A percentile compares a stretch with the other conserved stretches of the same genome.
Evolutionary conservation across 2,329 filamentous ascomycete species (phyloP).

Genomic region (Xylaria sp.): DNA sequence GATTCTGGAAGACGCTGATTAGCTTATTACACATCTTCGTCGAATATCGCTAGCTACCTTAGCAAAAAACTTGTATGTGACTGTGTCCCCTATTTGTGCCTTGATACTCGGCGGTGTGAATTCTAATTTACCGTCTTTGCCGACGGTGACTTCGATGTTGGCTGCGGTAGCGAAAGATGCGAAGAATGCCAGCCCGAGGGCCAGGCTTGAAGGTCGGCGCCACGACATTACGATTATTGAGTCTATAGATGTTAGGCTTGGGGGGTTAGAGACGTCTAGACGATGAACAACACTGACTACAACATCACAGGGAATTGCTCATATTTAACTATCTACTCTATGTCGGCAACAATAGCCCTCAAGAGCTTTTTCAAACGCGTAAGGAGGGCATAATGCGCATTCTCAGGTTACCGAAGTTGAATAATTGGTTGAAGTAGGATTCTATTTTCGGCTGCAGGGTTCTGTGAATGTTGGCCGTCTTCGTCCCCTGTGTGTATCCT

Average conservation of each 20-base stretch:
- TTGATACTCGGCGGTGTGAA: constrained; percentile 52
- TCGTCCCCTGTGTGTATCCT: neutral
- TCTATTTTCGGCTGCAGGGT: constrained; percentile 33
- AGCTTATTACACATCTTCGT: neutral
- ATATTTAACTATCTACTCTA: constrained; percentile 28
- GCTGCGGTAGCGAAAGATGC: constrained; percentile 43
- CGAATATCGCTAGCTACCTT: constrained; percentile 41
- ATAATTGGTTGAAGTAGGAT: constrained; percentile 17
- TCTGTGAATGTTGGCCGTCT: constrained; percentile 10
- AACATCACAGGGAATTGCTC: constrained; percentile 18
- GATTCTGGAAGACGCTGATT: constrained; percentile 47
- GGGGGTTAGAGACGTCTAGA: constrained; percentile 13
- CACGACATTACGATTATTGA: constrained; percentile 38
- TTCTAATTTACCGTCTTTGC: constrained; percentile 50
- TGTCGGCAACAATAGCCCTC: neutral
- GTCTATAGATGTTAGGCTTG: constrained; percentile 19
- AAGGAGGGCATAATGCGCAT: constrained; percentile 7
- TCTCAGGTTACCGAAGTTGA: neutral
- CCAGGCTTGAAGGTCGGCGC: constrained; percentile 39
- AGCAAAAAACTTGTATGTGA: constrained; percentile 56
- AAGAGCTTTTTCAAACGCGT: neutral
- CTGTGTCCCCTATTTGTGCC: constrained; percentile 51
- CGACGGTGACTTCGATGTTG: constrained; percentile 52
- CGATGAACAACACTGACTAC: constrained; percentile 7
- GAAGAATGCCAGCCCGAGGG: constrained; percentile 43